Conservation (phyloP, 495 filamentous ascomycete genomes). For the Apiosordaria backusii region DNA sequence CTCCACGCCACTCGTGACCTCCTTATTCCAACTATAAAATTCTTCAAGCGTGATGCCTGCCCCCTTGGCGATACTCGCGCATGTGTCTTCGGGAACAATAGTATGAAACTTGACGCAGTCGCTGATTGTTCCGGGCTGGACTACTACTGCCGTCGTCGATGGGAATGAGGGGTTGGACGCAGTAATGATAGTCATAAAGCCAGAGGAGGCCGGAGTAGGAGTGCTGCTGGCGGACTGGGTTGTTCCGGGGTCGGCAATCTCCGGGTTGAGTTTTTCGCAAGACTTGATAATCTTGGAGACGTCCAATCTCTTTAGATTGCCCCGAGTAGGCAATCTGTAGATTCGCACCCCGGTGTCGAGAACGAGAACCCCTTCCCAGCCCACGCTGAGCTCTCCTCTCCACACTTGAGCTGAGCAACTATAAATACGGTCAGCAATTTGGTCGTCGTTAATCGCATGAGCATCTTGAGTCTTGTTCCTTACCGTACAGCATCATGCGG, state of each 20-base stretch:
- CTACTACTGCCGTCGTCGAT: not conserved
- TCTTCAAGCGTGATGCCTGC: not conserved
- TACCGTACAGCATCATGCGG: not conserved
- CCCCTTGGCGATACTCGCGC: not conserved
- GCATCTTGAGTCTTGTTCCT: not conserved
- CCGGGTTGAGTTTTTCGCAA: not conserved
- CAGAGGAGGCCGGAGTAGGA: not conserved
- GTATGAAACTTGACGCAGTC: not conserved
- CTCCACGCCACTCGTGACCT: not conserved
- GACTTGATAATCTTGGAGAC: not conserved
- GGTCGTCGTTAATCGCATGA: too few species aligned
- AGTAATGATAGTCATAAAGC: not conserved
- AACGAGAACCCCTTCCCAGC: not conserved
- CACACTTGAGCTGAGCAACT: not conserved
- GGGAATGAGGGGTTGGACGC: not conserved
- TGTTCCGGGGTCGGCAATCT: too few species aligned
- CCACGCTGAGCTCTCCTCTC: not conserved
- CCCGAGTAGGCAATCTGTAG: not conserved
- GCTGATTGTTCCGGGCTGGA: not conserved
- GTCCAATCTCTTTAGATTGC: not conserved
- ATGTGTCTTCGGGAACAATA: not conserved
- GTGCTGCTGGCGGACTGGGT: not conserved
- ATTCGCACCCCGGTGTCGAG: not conserved
- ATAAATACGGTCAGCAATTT: too few species aligned
- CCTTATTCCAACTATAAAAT: not conserved